Percentiles rank a stretch among this genome's conserved stretches.
These are phyloP conservation scores for Turritis glabra DNA, from an alignment of 345 rosid species.

Conservation along the genomic window DNA sequence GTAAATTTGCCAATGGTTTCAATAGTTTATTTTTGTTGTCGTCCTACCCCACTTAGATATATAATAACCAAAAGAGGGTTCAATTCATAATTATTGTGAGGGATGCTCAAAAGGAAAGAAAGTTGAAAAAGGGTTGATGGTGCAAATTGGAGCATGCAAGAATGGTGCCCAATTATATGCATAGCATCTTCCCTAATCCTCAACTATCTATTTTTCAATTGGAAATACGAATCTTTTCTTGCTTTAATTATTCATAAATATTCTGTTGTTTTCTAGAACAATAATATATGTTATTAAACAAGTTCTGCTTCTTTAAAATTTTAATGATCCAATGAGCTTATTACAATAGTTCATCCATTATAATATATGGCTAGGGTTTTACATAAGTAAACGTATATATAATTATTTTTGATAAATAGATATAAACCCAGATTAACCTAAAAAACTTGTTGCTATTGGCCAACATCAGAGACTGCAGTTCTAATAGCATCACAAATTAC, in stretches of 20 bases:
- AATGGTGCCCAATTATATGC: conserved; percentile 30
- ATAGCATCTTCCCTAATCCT: conserved; percentile 22
- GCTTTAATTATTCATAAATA: conserved; percentile 6
- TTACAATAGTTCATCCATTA: too few species aligned
- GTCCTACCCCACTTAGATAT: conserved; percentile 14
- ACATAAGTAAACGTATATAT: background rate
- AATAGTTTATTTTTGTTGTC: background rate
- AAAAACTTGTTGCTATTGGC: background rate
- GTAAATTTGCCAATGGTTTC: background rate
- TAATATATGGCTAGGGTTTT: background rate
- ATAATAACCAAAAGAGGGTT: conserved; percentile 6
- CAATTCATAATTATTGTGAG: conserved; percentile 11
- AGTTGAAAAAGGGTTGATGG: conserved; percentile 13
- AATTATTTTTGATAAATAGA: background rate
- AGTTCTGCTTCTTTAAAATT: conserved; percentile 3
- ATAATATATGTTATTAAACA: background rate
- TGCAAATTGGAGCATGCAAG: conserved; percentile 26
- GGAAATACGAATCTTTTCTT: conserved; percentile 5
- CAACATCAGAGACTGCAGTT: background rate
- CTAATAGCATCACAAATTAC: background rate
- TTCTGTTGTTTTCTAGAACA: conserved; percentile 3
- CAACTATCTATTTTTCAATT: conserved; percentile 16
- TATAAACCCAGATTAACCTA: background rate
- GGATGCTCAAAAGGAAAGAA: conserved; percentile 21
- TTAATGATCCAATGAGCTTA: background rate